Percentiles rank a stretch among this genome's conserved stretches.
Evolutionary conservation across 257 asterid genomes (phyloP).

Genomic region (Knoxia roxburghii): DNA sequence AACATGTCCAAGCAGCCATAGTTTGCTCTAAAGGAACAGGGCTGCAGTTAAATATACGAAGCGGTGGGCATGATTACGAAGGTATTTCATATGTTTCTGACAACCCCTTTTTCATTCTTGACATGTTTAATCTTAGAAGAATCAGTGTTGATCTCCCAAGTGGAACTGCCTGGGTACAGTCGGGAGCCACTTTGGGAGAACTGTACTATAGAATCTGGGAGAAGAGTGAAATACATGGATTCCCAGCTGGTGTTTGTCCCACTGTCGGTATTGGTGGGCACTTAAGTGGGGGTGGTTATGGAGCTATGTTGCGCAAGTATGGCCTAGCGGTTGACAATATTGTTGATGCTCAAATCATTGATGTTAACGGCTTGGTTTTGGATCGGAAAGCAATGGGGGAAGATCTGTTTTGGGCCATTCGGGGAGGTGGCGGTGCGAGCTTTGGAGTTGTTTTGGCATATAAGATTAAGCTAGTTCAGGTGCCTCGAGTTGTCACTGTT

Average conservation of each 20-base stretch:
- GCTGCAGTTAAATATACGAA: neutral
- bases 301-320: neutral
- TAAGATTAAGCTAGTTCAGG: constrained; percentile 1
- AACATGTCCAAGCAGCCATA: neutral
- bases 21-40: neutral
- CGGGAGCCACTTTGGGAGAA: constrained; percentile 15
- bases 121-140: neutral
- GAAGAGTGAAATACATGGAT: constrained; percentile 9
- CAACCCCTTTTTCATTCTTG: neutral
- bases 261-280: constrained; percentile 13
- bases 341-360: no score
- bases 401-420: constrained; percentile 11
- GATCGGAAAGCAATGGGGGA: no score
- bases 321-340: constrained; percentile 5
- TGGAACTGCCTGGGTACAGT: neutral
- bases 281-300: constrained; percentile 8
- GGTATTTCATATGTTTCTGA: neutral
- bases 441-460: constrained; percentile 12
- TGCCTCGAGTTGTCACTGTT: neutral
- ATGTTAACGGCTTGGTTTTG: no score
- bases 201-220: constrained; percentile 14
- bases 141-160: neutral
- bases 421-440: constrained; percentile 15
- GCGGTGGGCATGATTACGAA: neutral
- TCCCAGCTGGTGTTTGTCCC: constrained; percentile 15